Base-by-base conservation (phyloP, 495 filamentous ascomycete genomes). In the Saxophila tyrrhenica region DNA sequence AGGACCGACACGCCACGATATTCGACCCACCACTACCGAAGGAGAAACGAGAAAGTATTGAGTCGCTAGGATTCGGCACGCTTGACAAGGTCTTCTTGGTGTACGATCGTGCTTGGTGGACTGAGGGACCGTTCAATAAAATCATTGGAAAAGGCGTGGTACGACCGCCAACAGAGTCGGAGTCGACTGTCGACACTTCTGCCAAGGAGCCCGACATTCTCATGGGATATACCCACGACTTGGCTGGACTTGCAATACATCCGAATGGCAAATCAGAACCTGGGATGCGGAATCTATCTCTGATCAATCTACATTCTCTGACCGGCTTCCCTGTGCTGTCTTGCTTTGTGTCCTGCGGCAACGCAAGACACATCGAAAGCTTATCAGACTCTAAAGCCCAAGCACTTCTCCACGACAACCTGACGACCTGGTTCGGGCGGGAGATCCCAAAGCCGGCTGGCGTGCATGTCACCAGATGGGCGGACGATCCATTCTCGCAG, bases 11-110 rank as follows among this genome's bases (percentile, higher is more conserved):
- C 9, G 17, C n/a, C 22, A 19, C 1, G 3, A 23, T 59, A 7
- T 59, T 59, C 50, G 19, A 25, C n/a, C 52, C 57, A 13, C 3
- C 39, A n/a, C 38, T 55, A 9, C 52, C 57, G 25, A 7, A 25
- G n/a, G 44, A 41, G 16, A 55, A 55, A 29, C 16, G 11, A 13
- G 16, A 55, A 48, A 51, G 51, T 2, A 48, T 60, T 19, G n/a
- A n/a, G 5, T 43, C 21, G 9, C 52, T 60, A 7, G 57, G 52
- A 9, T 55, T 52, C 25, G 57, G 57, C 5, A 55, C 52, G 3
- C 57, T 60, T 21, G 57, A 60, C 52, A 60, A 60, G 29, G 48
- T 60, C 24, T 60, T 60, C 48, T 22, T 60, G 15, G 42, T 56
- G 3, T 60, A 55, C 42, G 17, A n/a, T 8, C 0, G 29, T 2